These are phyloP conservation scores for Boletus rex-veris DNA, from an alignment of 768 basidiomycete species.

Conservation along the genomic window DNA sequence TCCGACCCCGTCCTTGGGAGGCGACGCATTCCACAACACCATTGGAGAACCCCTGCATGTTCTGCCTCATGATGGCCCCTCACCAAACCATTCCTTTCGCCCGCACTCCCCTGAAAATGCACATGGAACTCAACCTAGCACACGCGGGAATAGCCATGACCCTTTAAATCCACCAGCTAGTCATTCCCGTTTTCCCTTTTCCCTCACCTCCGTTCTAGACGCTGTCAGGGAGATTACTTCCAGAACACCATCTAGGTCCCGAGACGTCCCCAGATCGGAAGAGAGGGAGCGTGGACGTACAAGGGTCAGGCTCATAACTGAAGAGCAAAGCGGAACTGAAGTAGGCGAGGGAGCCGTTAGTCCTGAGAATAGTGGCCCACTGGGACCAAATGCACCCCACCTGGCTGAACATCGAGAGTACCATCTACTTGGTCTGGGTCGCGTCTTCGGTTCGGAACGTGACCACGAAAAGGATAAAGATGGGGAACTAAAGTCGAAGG, in stretches of 20 bases:
- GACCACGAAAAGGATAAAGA: slow-evolving; percentile 13
- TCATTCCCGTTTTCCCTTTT: slow-evolving; percentile 18
- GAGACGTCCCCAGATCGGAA: slow-evolving; percentile 37
- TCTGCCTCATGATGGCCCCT: neutral
- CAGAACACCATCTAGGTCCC: slow-evolving; percentile 10
- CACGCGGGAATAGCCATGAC: neutral
- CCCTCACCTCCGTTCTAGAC: slow-evolving; percentile 16
- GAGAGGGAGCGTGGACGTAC: slow-evolving; percentile 25
- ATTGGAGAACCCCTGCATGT: slow-evolving; percentile 20
- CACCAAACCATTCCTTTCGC: neutral
- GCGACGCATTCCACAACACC: slow-evolving; percentile 31
- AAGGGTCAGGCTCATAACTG: slow-evolving; percentile 9
- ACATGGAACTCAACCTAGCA: neutral
- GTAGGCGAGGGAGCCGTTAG: neutral
- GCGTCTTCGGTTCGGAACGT: slow-evolving; percentile 18
- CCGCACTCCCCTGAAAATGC: slow-evolving; percentile 2
- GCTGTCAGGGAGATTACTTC: slow-evolving; percentile 19
- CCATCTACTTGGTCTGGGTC: slow-evolving; percentile 36
- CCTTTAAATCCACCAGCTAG: neutral
- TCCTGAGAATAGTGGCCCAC: neutral
- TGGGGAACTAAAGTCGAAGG: slow-evolving; percentile 34
- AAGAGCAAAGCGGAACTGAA: neutral
- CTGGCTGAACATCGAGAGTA: slow-evolving; percentile 11
- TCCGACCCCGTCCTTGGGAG: neutral
- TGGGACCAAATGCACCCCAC: neutral